Base-by-base conservation (phyloP, 1,284 basidiomycete genomes). In the Malassezia slooffiae region DNA sequence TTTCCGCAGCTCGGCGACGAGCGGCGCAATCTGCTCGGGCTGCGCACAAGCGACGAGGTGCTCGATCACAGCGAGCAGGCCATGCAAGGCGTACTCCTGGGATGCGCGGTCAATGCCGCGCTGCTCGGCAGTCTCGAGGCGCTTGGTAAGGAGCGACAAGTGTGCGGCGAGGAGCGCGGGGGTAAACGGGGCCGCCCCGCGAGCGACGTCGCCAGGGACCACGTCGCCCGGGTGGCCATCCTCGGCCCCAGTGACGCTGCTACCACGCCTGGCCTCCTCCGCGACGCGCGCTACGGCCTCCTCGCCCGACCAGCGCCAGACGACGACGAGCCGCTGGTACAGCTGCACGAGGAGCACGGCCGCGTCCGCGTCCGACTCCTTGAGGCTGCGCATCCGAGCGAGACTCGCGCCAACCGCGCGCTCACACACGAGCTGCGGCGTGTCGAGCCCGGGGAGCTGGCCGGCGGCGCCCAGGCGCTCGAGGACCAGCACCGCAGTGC, bases 21-120 rank as follows among this genome's bases (percentile, higher is more conserved):
- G 4, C 10, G 6, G 26, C 26, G 15, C 10, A 35, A 6, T n/a
- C n/a, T n/a, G n/a, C n/a, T n/a, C n/a, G n/a, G n/a, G n/a, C n/a
- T n/a, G n/a, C n/a, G n/a, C n/a, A n/a, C n/a, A 55, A 31, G 33
- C 47, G 32, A 67, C 62, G 11, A 70, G 57, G 23, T 62, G 58
- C 21, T 69, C 60, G 9, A 71, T 51, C 6, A 67, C 60, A 27
- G 69, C 55, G 4, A 71, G 44, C 1, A 60, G 62, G 17, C 70
- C 70, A 43, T 71, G 70, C 33, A 71, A 42, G 2, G 69, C 64
- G 17, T 58, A 48, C 0, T 43, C 47, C 4, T 45, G 54, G 3
- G 68, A 62, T 0, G 69, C 69, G 9, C 43, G 53, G 21, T 62
- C 55, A 23, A 67, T 43, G 21, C 44, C 45, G 4, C 46, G 44